Evolutionary conservation across 306 rosid genomes (phyloP).

Genomic region (Cucurbita ficifolia): DNA sequence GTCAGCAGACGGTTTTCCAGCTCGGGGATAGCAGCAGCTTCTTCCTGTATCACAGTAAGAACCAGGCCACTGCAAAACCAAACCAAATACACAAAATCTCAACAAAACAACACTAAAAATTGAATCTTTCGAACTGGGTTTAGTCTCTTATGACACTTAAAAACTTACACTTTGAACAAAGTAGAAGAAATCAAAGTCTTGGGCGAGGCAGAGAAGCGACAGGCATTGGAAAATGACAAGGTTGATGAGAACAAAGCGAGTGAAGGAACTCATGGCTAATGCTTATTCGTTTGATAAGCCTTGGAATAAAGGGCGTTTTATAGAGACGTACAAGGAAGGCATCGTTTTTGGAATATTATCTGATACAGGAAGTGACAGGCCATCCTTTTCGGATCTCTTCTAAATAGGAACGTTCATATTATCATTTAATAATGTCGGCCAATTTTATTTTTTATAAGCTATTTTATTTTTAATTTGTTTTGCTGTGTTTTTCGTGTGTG

Average conservation of each 20-base stretch:
- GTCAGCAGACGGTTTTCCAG: slow-evolving; percentile 59
- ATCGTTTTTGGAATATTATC: background rate
- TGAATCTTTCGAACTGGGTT: no score
- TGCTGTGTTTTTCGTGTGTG: background rate
- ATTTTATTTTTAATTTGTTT: no score
- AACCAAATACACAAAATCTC: background rate
- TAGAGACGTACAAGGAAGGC: background rate
- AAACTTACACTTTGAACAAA: slow-evolving; percentile 41
- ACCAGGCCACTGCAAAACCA: slow-evolving; percentile 66
- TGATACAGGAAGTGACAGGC: background rate
- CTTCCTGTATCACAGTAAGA: slow-evolving; percentile 56
- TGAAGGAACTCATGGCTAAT: background rate
- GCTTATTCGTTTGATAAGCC: background rate
- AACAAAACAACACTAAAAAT: no score
- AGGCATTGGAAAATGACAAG: slow-evolving; percentile 25
- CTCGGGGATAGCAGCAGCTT: slow-evolving; percentile 64
- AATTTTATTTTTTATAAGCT: no score
- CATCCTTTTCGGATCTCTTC: background rate
- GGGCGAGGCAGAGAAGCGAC: slow-evolving; percentile 19
- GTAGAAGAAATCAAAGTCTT: slow-evolving; percentile 60
- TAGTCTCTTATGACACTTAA: no score
- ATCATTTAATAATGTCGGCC: background rate
- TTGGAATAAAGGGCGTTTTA: background rate
- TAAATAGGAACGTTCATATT: background rate
- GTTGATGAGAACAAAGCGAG: slow-evolving; percentile 11